phyloP scores from a whole-genome alignment of 129 eudicot genomes.

The Saussurea involucrata region DNA sequence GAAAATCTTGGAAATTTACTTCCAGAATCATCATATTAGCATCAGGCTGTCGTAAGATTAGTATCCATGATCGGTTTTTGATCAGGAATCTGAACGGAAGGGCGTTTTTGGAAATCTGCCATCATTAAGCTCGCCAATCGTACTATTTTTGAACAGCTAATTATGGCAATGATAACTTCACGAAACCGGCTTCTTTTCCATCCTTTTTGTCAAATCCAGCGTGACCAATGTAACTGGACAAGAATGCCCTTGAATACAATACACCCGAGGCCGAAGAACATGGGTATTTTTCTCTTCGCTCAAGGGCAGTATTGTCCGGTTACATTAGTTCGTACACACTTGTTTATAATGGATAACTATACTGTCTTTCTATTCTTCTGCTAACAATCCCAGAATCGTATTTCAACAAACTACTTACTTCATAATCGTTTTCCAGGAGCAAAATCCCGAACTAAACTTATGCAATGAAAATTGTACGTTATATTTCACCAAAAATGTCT shows the following conservation, averaged over 20 bases:
- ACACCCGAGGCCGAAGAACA: no score
- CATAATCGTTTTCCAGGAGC: not conserved
- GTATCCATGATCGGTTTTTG: not conserved
- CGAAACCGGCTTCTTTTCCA: not conserved
- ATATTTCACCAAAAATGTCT: not conserved
- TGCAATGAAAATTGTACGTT: not conserved
- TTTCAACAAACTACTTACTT: not conserved
- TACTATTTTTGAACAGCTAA: conserved; percentile 6
- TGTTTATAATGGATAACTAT: no score
- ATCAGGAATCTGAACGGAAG: not conserved
- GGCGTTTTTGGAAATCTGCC: not conserved
- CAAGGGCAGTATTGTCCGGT: not conserved
- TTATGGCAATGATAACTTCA: not conserved
- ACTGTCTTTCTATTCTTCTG: no score
- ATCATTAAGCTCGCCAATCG: not conserved
- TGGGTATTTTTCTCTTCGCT: not conserved
- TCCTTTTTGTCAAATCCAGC: not conserved
- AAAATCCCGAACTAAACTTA: not conserved
- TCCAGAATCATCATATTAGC: not conserved
- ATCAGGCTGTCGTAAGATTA: not conserved
- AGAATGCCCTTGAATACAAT: no score
- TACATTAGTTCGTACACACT: not conserved
- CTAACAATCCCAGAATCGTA: not conserved
- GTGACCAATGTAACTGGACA: no score
- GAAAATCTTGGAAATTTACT: conserved; percentile 3